Conservation (phyloP, 345 rosid genomes). For the Corchorus capsularis region DNA sequence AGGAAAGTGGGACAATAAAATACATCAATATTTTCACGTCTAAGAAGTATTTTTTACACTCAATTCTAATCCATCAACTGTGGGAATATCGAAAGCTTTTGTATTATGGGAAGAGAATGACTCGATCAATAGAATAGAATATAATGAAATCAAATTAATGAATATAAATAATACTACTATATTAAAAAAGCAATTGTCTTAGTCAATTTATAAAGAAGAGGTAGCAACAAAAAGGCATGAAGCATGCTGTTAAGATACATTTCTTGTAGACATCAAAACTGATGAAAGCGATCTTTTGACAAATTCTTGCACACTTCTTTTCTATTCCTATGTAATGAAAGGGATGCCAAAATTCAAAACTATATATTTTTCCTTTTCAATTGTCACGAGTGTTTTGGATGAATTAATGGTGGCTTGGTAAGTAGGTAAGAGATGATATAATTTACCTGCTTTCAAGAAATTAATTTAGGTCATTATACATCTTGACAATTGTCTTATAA, state of each 20-base stretch:
- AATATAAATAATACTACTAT: no score
- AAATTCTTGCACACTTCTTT: background rate
- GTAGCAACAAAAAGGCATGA: background rate
- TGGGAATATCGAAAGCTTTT: background rate
- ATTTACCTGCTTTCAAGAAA: no score
- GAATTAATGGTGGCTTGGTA: background rate
- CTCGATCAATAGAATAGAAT: background rate
- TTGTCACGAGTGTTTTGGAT: background rate
- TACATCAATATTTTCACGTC: no score
- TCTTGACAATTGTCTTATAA: no score
- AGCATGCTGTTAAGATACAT: background rate
- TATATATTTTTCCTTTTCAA: background rate
- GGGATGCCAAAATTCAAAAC: background rate
- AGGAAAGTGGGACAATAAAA: background rate
- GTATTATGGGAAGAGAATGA: background rate
- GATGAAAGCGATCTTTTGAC: conserved; percentile 11
- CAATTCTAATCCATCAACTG: background rate
- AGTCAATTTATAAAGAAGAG: background rate
- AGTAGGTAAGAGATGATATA: background rate
- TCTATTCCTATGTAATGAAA: conserved; percentile 18
- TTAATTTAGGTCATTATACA: no score
- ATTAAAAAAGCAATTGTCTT: background rate
- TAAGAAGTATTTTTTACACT: background rate
- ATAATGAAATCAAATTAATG: background rate
- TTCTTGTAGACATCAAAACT: background rate